Conservation (phyloP, 192 early-diverging fungal genomes). For the Coemansia sp. region DNA sequence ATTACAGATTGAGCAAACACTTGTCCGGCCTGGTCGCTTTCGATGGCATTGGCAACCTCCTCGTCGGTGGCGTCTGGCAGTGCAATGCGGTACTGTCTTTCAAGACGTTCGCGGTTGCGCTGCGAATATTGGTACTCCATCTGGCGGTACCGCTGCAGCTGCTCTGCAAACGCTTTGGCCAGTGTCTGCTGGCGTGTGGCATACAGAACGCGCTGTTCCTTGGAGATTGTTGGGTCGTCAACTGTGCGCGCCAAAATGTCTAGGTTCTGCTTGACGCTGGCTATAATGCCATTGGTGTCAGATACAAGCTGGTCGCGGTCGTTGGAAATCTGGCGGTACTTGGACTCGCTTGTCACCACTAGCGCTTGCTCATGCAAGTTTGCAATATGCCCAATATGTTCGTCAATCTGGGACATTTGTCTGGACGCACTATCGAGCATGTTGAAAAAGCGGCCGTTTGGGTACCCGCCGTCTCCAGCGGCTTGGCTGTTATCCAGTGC, state of each 20-base stretch:
- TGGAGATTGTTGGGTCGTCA: conserved; percentile 38
- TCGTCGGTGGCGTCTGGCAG: conserved; percentile 47
- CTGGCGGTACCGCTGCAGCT: conserved; percentile 48
- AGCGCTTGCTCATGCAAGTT: conserved; percentile 50
- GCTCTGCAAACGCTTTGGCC: conserved; percentile 45
- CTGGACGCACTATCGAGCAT: conserved; percentile 25
- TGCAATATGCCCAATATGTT: conserved; percentile 39
- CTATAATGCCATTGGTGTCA: conserved; percentile 35
- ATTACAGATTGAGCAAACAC: conserved; percentile 53
- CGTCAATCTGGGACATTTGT: conserved; percentile 39
- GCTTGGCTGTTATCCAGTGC: conserved; percentile 12
- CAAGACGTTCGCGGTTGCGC: conserved; percentile 49
- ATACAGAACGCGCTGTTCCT: conserved; percentile 31
- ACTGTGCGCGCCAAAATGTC: conserved; percentile 32
- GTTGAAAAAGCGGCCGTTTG: conserved; percentile 44
- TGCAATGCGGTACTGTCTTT: conserved; percentile 50
- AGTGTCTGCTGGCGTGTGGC: conserved; percentile 34
- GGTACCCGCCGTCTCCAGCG: conserved; percentile 2
- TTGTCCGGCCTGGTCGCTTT: conserved; percentile 49
- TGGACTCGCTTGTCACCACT: conserved; percentile 39
- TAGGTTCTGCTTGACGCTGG: conserved; percentile 41
- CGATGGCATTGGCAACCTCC: conserved; percentile 41
- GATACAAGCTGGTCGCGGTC: conserved; percentile 50
- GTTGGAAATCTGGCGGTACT: conserved; percentile 35
- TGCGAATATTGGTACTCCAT: conserved; percentile 50